Evolutionary conservation across 768 basidiomycete species (phyloP), one percentile per base, ranked within the genome.

Genomic region (Ramaria sp.): DNA sequence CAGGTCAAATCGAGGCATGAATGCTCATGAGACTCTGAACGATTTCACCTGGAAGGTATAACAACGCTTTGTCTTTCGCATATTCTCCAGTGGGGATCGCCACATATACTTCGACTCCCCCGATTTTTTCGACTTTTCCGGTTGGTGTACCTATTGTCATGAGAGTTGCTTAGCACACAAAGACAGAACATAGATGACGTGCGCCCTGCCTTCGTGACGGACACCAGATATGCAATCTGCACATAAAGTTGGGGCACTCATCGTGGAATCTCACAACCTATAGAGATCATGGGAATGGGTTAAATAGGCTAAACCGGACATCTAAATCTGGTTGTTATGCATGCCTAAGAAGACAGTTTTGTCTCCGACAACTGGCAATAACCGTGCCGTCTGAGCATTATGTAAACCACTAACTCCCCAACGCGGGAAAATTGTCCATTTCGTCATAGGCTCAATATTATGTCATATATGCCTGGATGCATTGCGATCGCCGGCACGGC

Each of bases 21-120:
- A 5, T 27, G 27, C 3, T 5, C 27, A 27, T 27, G 3, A 27
- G 27, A 27, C 27, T 52, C 7, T 6, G 34, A 22, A 7, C 27
- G 17, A n/a, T 34, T 17, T 31, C 24, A 59, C 59, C 59, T 53
- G 59, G 53, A 33, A 59, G 54, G 34, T 24, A 49, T 31, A 59
- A 38, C 24, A 59, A 24, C 12, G 59, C 59, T 53, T 59, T 59
- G 22, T 59, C 59, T 45, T 59, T 59, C 11, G 45, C 43, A 31
- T 55, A 59, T 39, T 59, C 59, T 5, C 49, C 48, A 11, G 22
- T 15, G 4, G 59, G 59, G 20, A 49, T 46, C 11, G 59, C 59
- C 17, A 59, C 47, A 34, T 59, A 59, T 1, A 55, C 54, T 15
- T 59, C 59, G 15, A 56, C 54, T 13, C 59, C 59, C 3, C 48